Conservation (phyloP, 768 basidiomycete genomes). For the Cystoderma amianthinum region DNA sequence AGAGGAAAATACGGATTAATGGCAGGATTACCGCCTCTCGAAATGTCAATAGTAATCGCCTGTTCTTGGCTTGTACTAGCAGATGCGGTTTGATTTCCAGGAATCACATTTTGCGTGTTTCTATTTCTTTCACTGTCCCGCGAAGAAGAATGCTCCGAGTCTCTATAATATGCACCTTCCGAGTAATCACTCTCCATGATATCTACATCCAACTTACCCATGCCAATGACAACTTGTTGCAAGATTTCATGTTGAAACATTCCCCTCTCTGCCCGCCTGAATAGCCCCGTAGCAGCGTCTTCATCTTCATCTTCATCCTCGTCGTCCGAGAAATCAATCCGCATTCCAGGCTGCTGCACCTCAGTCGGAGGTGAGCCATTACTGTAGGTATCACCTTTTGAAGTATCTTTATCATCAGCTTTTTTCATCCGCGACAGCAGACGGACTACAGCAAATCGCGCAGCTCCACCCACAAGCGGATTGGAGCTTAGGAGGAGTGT, state of each 20-base stretch:
- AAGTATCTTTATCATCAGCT: constrained; percentile 41
- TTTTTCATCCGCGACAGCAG: constrained; percentile 64
- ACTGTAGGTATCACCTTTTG: neutral
- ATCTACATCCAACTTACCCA: constrained; percentile 62
- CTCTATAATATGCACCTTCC: constrained; percentile 6
- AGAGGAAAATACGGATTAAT: neutral
- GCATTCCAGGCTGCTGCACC: constrained; percentile 2
- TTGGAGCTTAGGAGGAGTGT: constrained; percentile 82
- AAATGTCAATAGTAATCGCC: too few relatives aligned
- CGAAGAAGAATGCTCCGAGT: too few relatives aligned
- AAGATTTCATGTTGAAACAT: constrained; percentile 79
- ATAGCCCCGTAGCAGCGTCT: constrained; percentile 30
- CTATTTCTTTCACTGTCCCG: too few relatives aligned
- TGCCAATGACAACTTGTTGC: constrained; percentile 83
- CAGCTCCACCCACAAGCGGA: constrained; percentile 60
- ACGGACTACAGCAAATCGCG: constrained; percentile 73
- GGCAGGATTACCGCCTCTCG: too few relatives aligned
- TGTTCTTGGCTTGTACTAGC: too few relatives aligned
- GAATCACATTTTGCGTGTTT: too few relatives aligned
- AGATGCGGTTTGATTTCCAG: too few relatives aligned
- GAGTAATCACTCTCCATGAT: too few relatives aligned
- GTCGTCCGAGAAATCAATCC: constrained; percentile 5
- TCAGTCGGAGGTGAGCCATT: neutral
- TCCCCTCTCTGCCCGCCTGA: constrained; percentile 47
- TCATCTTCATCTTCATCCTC: constrained; percentile 21